phyloP scores from a whole-genome alignment of 2,329 filamentous ascomycete species.

The Botrytis cinerea region DNA sequence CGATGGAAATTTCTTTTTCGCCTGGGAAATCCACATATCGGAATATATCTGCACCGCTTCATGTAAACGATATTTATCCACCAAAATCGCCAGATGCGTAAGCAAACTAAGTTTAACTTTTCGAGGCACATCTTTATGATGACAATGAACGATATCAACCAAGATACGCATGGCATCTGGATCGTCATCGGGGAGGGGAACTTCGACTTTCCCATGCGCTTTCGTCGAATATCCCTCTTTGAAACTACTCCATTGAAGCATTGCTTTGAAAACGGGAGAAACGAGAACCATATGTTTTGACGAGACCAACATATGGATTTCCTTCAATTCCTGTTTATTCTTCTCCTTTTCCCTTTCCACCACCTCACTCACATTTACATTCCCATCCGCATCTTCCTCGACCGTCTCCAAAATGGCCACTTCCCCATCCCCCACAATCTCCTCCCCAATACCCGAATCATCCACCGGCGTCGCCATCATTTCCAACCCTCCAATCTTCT shows the following conservation, averaged over 20 bases:
- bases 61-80: conserved; percentile 37
- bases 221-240: conserved; percentile 31
- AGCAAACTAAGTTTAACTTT: conserved; percentile 36
- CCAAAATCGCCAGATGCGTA: conserved; percentile 37
- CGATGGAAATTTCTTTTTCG: conserved; percentile 1
- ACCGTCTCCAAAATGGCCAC: neutral
- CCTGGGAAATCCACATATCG: conserved; percentile 22
- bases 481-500: neutral
- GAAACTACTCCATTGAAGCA: conserved; percentile 34
- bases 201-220: conserved; percentile 29
- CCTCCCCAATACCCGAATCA: conserved; percentile 17
- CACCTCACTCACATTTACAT: neutral
- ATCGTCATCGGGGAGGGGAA: conserved; percentile 40
- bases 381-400: neutral
- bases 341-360: neutral
- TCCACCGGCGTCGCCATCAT: neutral
- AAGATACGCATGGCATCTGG: conserved; percentile 40
- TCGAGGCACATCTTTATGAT: conserved; percentile 33
- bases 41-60: conserved; percentile 26
- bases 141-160: conserved; percentile 41
- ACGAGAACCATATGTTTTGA: conserved; percentile 34
- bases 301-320: conserved; percentile 31
- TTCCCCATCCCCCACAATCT: neutral
- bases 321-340: neutral
- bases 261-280: conserved; percentile 38